A percentile compares a stretch with the other conserved stretches of the same genome.
Conservation (phyloP, 2,329 filamentous ascomycete genomes). For the Thielaviopsis punctulata region DNA sequence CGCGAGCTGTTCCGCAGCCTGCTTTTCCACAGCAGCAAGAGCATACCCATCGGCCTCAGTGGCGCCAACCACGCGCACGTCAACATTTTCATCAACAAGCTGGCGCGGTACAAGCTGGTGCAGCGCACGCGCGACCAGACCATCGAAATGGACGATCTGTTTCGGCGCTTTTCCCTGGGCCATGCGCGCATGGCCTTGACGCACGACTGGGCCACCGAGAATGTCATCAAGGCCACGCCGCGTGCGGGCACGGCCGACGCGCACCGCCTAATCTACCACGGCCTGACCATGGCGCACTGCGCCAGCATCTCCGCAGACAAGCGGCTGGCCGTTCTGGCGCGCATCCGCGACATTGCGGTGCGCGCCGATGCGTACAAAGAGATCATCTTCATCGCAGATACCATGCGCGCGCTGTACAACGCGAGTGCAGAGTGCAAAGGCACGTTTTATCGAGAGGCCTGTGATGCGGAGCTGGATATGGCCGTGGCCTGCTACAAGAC, state of each 20-base stretch:
- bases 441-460: background rate
- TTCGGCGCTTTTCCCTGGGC: no score
- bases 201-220: no score
- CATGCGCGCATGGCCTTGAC: no score
- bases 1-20: background rate
- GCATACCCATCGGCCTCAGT: background rate
- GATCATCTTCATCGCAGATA: background rate
- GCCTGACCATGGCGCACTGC: background rate
- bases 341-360: background rate
- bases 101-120: background rate
- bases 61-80: background rate
- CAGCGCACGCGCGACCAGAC: background rate
- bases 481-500: background rate
- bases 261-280: no score
- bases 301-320: background rate
- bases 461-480: background rate
- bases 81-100: background rate
- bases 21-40: no score
- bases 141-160: background rate
- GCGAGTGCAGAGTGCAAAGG: background rate
- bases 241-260: no score
- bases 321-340: background rate
- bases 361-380: background rate
- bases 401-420: background rate
- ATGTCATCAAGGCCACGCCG: no score